A percentile compares a stretch with the other conserved stretches of the same genome.
Evolutionary conservation across 495 filamentous ascomycete genomes (phyloP).

Genomic region (Hypomontagnella submonticulosa): DNA sequence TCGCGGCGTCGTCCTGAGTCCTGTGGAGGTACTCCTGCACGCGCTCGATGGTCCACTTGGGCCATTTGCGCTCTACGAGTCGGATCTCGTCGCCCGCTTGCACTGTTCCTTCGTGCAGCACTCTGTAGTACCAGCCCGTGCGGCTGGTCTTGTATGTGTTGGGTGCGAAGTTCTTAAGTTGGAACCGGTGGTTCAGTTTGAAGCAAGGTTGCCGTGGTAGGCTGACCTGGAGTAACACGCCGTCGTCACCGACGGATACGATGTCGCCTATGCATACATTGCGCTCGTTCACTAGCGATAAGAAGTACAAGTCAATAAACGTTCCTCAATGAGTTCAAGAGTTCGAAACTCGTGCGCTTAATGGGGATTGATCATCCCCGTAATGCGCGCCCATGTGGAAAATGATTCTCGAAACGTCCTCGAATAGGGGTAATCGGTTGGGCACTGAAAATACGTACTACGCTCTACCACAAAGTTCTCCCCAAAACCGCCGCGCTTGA

Average conservation of each 20-base stretch:
- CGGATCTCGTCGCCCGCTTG: constrained; percentile 58
- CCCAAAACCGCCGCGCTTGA: constrained; percentile 65
- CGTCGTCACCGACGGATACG: constrained; percentile 53
- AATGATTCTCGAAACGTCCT: neutral
- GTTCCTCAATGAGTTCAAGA: no score
- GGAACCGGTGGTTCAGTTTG: constrained; percentile 68
- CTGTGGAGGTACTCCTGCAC: constrained; percentile 66
- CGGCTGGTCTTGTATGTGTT: constrained; percentile 61
- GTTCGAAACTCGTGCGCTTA: no score
- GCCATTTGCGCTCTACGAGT: constrained; percentile 57
- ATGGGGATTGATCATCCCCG: neutral
- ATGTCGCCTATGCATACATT: constrained; percentile 69
- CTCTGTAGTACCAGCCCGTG: constrained; percentile 68
- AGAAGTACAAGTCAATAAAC: neutral
- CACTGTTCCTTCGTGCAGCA: constrained; percentile 59
- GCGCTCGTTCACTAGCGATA: constrained; percentile 60
- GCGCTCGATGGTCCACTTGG: constrained; percentile 65
- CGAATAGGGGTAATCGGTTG: constrained; percentile 12
- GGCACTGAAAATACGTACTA: constrained; percentile 29
- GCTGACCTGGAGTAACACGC: constrained; percentile 56
- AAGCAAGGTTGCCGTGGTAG: constrained; percentile 66
- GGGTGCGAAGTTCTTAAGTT: constrained; percentile 63
- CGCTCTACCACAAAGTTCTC: constrained; percentile 64
- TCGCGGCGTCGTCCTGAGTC: constrained; percentile 53
- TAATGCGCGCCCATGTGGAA: neutral